Evolutionary conservation across 352 stramenopile genomes (phyloP), one percentile per base, ranked within the genome.

Genomic region (Globisporangium iwayamae): DNA sequence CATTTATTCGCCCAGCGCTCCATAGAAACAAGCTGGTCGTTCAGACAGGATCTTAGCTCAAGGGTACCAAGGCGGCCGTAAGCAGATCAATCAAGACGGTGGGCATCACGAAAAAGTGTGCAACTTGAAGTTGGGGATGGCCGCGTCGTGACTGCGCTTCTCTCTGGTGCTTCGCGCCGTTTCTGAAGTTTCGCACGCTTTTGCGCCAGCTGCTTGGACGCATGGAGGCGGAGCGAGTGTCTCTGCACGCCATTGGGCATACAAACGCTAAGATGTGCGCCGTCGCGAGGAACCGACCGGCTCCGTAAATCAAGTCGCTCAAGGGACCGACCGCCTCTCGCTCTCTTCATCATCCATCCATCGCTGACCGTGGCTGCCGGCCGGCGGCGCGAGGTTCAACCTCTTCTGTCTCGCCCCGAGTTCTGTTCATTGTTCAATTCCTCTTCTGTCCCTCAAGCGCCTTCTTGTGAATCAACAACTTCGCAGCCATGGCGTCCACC

Each of bases 161-260:
- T 34, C 6, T 45, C n/a, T 60, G 25, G 30, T 50, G 39, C 50
- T 56, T 56, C 28, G 41, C n/a, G 36, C 18, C 20, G 18, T 61
- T 52, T 61, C 55, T 61, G 41, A 61, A 61, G 38, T 45, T 61
- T 61, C 38, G 55, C 41, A 52, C 41, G 16, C 6, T 51, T 51
- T 13, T 52, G 41, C 38, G 9, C 32, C 55, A 61, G 28, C 51
- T 57, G 4, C 51, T 8, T 10, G 7, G 51, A 32, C 51, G 30
- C 43, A 43, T 57, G 51, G 36, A 41, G 36, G 36, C 34, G 34
- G 34, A 38, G 34, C 30, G 34, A 25, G 28, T 57, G 51, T 57
- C 30, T 43, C 51, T 57, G 28, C 30, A 28, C 30, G 25, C 14
- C 13, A 25, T n/a, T 57, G 11, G 8, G 30, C 47, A 53, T 53